Evolutionary conservation across 1,284 basidiomycete species (phyloP), one percentile per base, ranked within the genome.

Genomic region (Rhodotorula sp.): DNA sequence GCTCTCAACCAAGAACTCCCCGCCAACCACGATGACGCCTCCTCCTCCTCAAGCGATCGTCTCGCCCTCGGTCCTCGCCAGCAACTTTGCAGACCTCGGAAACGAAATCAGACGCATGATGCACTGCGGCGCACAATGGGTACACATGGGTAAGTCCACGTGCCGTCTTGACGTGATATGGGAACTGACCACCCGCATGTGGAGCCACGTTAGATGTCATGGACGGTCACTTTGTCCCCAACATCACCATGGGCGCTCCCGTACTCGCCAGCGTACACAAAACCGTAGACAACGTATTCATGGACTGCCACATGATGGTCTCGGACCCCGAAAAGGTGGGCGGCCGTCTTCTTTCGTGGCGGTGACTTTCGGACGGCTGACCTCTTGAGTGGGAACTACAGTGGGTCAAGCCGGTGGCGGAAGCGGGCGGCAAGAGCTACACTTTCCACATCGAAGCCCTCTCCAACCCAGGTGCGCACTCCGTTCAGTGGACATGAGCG

Each of bases 231-330:
- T 99, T 99, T 80, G 97, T 99, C 34, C 95, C 96, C 49, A 99
- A 98, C 82, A 95, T 97, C 82, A 95, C 94, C 29, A 68, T 83
- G 94, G 93, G 93, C 68, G 89, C 94, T 43, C 96, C 96, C 4
- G 87, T 99, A 64, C 86, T 99, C 51, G 85, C 90, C 29, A 92
- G 89, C 76, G 90, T 99, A n/a, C 85, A 87, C 67, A 94, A 95
- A 83, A 88, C 89, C 60, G 87, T 98, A 29, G 94, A 95, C 8
- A 91, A 89, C 68, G 96, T 97, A 77, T 99, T 95, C 84, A 99
- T 99, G 96, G 97, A 99, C 83, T 98, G 95, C 83, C 97, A 99
- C 84, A 99, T 99, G 97, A 99, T 99, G 97, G 97, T 99, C 23
- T 83, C 94, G 0, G 86, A 98, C 73, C 97, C 97, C 3, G 91